phyloP scores from a whole-genome alignment of 306 rosid genomes.

The Dryas alaskensis region DNA sequence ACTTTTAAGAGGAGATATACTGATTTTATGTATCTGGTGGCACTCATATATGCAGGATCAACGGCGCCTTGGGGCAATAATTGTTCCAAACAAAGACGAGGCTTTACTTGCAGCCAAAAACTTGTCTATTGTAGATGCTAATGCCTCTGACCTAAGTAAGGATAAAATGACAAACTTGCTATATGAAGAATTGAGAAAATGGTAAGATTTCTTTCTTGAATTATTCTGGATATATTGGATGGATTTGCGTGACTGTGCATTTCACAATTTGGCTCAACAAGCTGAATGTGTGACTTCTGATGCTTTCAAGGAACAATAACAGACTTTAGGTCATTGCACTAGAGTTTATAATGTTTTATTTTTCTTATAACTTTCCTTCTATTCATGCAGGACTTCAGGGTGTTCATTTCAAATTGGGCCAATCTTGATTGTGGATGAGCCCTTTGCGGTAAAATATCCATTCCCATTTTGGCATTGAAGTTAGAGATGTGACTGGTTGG shows the following conservation, averaged over 20 bases:
- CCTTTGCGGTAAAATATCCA: constrained; percentile 68
- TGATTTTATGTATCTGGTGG: constrained; percentile 14
- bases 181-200: constrained; percentile 54
- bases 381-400: constrained; percentile 65
- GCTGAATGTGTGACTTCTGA: no score
- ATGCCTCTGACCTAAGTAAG: constrained; percentile 54
- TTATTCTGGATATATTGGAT: constrained; percentile 7
- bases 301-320: not conserved
- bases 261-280: not conserved
- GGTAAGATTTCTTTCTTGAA: constrained; percentile 42
- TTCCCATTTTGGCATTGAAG: not conserved
- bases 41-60: constrained; percentile 53
- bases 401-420: constrained; percentile 87
- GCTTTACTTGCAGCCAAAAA: constrained; percentile 58
- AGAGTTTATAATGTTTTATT: not conserved
- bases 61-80: constrained; percentile 86
- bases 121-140: constrained; percentile 40
- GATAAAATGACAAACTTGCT: constrained; percentile 49
- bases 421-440: constrained; percentile 65
- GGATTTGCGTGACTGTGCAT: not conserved
- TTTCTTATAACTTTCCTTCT: not conserved
- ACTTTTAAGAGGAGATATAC: not conserved
- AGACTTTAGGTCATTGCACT: not conserved
- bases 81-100: constrained; percentile 92
- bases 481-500: constrained; percentile 8